Evolutionary conservation across 345 rosid genomes (phyloP).

Genomic region (Laguncularia racemosa): DNA sequence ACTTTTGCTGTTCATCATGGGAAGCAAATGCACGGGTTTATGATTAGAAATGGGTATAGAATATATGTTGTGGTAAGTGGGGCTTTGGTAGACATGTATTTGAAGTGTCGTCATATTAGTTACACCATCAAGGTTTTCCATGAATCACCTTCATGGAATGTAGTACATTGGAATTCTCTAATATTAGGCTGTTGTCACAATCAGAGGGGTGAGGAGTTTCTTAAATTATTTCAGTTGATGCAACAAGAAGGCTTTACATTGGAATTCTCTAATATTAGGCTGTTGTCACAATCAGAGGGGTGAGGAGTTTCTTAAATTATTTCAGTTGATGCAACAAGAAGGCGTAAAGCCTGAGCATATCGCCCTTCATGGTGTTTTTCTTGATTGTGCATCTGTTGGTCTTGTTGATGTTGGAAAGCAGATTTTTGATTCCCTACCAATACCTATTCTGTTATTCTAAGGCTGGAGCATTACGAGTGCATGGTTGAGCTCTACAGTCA

Average conservation of each 20-base stretch:
- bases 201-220: constrained; percentile 46
- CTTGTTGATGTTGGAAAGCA: constrained; percentile 33
- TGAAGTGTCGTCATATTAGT: constrained; percentile 42
- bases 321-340: constrained; percentile 50
- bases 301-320: constrained; percentile 40
- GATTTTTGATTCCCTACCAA: constrained; percentile 50
- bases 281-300: constrained; percentile 57
- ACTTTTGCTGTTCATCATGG: constrained; percentile 44
- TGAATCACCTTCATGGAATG: constrained; percentile 40
- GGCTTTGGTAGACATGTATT: constrained; percentile 70
- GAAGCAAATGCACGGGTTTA: constrained; percentile 66
- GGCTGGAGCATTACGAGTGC: constrained; percentile 70
- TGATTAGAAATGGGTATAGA: constrained; percentile 53
- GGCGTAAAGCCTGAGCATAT: constrained; percentile 55
- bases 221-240: constrained; percentile 49
- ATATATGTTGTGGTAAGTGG: constrained; percentile 54
- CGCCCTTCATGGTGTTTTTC: constrained; percentile 57
- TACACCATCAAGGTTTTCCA: constrained; percentile 48
- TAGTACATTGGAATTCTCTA: constrained; percentile 69
- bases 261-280: constrained; percentile 73
- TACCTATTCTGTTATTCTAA: constrained; percentile 41
- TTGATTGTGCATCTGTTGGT: constrained; percentile 54
- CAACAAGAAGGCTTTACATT: too few relatives aligned
- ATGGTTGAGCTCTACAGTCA: constrained; percentile 55
- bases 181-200: constrained; percentile 60